Base-by-base conservation (phyloP, 441 rosid genomes). In the Populus hybrid region DNA sequence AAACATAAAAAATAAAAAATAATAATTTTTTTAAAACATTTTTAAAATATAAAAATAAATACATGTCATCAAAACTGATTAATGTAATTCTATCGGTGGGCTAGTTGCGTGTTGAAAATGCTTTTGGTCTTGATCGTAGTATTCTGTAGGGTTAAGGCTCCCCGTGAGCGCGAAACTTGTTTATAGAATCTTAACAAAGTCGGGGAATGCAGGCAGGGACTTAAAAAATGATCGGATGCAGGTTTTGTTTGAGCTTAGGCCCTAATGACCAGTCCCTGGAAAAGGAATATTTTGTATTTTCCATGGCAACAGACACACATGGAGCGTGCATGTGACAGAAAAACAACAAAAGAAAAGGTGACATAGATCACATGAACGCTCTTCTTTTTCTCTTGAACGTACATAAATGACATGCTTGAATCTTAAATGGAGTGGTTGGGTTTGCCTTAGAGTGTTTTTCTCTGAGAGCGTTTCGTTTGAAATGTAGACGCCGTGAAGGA, bases 81-180 rank as follows among this genome's bases (percentile, higher is more conserved):
- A 0, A 18, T 12, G 10, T 11, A 12, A 12, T 10, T 61, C 28
- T 2, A 18, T 2, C 2, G 3, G 4, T 7, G 0, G n/a, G 10
- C 23, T 61, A 9, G 24, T 61, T 0, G 66, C 2, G 12, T 12
- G 2, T 61, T 8, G 66, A 21, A 21, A 61, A 21, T 61, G 66
- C 66, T 3, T 9, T 21, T 61, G 6, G 23, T 61, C 28, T 8
- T 8, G 9, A 26, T 10, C 14, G 12, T 21, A 0, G 28, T 63
- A 2, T 1, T 20, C 20, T 57, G 23, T 2, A 63, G 66, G 66
- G 66, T 23, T 23, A 10, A 23, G 7, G 28, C 12, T 63, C 66
- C 66, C 66, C 28, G 66, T 63, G 66, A 63, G 1, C 14, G 28
- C 23, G 66, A 23, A 23, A 21, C 28, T 3, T 10, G 66, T 61